Conservation (phyloP, 257 asterid species). For the Parsonsia alboflavescens region DNA sequence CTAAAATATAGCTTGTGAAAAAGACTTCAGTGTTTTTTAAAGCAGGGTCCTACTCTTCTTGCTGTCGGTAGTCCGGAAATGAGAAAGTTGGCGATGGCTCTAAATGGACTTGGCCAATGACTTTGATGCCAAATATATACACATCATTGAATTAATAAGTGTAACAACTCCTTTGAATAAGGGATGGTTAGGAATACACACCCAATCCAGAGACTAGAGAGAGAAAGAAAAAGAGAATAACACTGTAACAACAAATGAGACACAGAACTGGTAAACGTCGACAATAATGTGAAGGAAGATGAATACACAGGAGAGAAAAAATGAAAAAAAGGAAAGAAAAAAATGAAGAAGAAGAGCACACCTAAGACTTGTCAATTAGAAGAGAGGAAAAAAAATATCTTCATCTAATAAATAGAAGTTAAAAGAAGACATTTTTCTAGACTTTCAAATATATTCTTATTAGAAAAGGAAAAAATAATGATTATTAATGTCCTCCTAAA, state of each 20-base stretch:
- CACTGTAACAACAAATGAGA: neutral
- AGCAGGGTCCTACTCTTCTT: neutral
- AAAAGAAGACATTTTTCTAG: neutral
- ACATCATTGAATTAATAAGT: neutral
- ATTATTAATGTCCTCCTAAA: too few species aligned
- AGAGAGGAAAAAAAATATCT: too few species aligned
- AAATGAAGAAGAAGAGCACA: too few species aligned
- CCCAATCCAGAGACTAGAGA: neutral
- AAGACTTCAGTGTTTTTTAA: neutral
- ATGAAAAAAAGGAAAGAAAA: too few species aligned
- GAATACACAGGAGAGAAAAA: neutral
- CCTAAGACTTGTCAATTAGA: neutral
- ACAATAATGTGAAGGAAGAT: neutral
- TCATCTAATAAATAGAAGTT: too few species aligned
- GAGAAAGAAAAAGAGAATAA: neutral
- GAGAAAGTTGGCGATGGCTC: conserved; percentile 4
- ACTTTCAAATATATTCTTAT: too few species aligned
- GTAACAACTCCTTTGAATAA: neutral
- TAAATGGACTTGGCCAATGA: neutral
- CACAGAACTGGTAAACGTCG: neutral
- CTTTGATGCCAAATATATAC: neutral
- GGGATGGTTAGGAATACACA: neutral
- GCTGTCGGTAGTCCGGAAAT: neutral
- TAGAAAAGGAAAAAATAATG: neutral
- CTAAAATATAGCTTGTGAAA: neutral